Percentiles rank a stretch among this genome's conserved stretches.
These are phyloP conservation scores for Posidonia australis DNA, from an alignment of 106 monocot species.

Conservation along the genomic window DNA sequence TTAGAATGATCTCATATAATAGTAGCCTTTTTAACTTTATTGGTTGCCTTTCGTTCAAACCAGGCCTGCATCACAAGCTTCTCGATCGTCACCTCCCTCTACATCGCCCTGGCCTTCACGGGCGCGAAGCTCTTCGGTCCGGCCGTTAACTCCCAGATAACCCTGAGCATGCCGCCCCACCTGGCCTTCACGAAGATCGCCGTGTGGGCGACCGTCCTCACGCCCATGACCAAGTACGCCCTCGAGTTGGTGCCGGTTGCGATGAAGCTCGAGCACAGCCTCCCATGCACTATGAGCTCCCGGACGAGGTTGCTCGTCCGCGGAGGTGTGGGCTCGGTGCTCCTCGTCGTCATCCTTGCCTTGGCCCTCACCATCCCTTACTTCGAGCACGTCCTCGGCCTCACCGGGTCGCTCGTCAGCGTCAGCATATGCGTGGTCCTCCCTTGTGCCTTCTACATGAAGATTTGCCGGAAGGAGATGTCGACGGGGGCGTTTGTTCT, in stretches of 20 bases:
- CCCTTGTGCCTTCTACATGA: slow-evolving; percentile 72
- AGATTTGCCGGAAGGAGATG: slow-evolving; percentile 42
- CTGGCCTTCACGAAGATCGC: slow-evolving; percentile 48
- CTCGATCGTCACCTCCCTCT: slow-evolving; percentile 43
- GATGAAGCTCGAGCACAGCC: slow-evolving; percentile 49
- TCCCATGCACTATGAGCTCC: slow-evolving; percentile 34
- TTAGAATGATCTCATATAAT: no score
- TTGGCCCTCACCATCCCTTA: slow-evolving; percentile 56
- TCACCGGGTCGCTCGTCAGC: slow-evolving; percentile 79
- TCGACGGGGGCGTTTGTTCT: slow-evolving; percentile 12
- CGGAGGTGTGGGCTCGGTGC: slow-evolving; percentile 38
- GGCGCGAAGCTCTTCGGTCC: slow-evolving; percentile 70
- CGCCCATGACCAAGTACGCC: slow-evolving; percentile 80
- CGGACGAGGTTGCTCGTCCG: slow-evolving; percentile 25
- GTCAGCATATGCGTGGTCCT: slow-evolving; percentile 39
- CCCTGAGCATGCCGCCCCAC: slow-evolving; percentile 71
- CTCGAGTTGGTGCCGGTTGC: slow-evolving; percentile 76
- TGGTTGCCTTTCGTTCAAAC: no score
- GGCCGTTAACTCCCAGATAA: slow-evolving; percentile 52
- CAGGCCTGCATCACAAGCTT: slow-evolving; percentile 71
- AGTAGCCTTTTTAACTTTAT: no score
- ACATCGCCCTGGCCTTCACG: slow-evolving; percentile 53
- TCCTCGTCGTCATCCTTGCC: slow-evolving; percentile 38
- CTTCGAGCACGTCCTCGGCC: slow-evolving; percentile 62
- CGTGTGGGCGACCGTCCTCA: slow-evolving; percentile 71